Base-by-base conservation (phyloP, 2,329 filamentous ascomycete genomes). In the Balansia obtecta region DNA sequence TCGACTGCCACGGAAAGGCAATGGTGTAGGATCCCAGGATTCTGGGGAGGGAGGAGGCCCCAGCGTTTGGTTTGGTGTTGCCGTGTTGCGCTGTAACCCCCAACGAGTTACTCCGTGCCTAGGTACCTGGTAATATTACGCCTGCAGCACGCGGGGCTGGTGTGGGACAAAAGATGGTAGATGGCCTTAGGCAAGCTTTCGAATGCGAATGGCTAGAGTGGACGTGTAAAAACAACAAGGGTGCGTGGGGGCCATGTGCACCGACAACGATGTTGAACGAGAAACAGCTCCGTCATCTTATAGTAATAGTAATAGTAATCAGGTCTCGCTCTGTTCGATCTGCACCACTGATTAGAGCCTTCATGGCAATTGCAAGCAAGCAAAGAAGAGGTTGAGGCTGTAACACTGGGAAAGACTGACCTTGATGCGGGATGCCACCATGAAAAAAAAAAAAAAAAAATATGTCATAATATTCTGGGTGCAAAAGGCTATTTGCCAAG, bases 1-100 rank as follows among this genome's bases (percentile, higher is more conserved):
- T 22, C 4, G 20, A 22, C 20, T 22, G 20, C 20, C 20, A 13
- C 33, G 9, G 33, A 10, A 10, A 45, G 51, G 51, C 50, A 53
- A 53, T 53, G 20, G 4, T 22, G 2, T 22, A 22, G 4, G 51
- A 44, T n/a, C 37, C 45, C 50, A 40, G 51, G 42, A 45, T 22
- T 39, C n/a, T n/a, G n/a, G n/a, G n/a, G n/a, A n/a, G n/a, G 46
- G 30, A 49, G 43, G 22, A 33, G 51, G 51, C 40, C 51, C 51
- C 48, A 52, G 51, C 51, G 51, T 34, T 52, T 47, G 48, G 40
- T 44, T 47, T 34, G 18, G 49, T 39, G 44, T 22, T 44, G 49
- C 39, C 49, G 32, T 50, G 48, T 32, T 46, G 50, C 39, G 33
- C 49, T 48, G 45, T 41, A 51, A 43, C 44, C 45, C 33, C 39